Evolutionary conservation across 1,284 basidiomycete species (phyloP), one percentile per base, ranked within the genome.

Genomic region (Sanguinoderma infundibulare): DNA sequence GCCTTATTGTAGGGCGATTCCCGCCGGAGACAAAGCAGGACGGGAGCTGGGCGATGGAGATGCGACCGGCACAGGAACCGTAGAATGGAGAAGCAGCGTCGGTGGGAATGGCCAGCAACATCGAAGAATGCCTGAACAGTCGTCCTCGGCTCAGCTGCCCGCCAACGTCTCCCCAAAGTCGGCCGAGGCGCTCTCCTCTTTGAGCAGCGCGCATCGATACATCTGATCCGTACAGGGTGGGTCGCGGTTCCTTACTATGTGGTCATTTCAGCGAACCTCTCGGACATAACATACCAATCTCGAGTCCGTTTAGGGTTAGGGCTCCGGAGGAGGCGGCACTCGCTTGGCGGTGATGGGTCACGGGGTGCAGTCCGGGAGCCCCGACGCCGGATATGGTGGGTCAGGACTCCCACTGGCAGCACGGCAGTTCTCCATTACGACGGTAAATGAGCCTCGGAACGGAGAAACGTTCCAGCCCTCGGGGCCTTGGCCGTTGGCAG

Each of bases 1-100:
- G 51, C n/a, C 56, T 53, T 58, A 61, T 60, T 61, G 59, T 55
- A 58, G 63, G 57, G 54, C 53, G 44, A 47, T 62, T 64, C 61
- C 65, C 62, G 62, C 65, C 60, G 65, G 60, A 62, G 65, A 64
- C 65, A 67, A 67, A 67, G 61, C 53, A 67, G 42, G 59, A 54
- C 53, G 55, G 57, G 58, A 46, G 46, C 35, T 34, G 53, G 49
- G 52, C 54, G 47, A 35, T 53, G n/a, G n/a, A 28, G 53, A 58
- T 55, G 60, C 60, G 57, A 56, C 61, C 65, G 65, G 65, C 61
- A 64, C 61, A 67, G 59, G 62, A 64, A 62, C 65, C 65, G 65
- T 58, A 67, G 63, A 67, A 67, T 67, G 60, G 61, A 67, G 65
- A 67, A 67, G 59, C 60, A 60, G 54, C 5, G 51, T 44, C 55